Evolutionary conservation across 805 yeast genomes (phyloP), one percentile per base, ranked within the genome.

Genomic region (Isabelozyma rhagii): DNA sequence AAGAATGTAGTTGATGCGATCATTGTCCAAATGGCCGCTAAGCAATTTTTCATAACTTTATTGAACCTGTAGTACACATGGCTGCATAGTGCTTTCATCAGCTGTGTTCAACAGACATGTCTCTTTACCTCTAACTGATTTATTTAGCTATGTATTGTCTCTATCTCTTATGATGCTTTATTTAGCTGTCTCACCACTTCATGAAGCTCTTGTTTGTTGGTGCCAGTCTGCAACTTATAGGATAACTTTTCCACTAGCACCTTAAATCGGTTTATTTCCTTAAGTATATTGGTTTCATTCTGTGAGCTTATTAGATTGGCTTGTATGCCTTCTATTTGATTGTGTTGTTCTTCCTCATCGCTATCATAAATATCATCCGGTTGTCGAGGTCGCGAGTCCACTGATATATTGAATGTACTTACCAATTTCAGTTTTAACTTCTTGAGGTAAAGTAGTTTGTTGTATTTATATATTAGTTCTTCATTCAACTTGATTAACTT

Each of bases 371-470:
- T 27, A 11, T 46, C 55, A 41, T 39, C 44, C 10, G 39, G 47
- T 15, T n/a, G 17, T 39, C 14, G 18, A 39, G 15, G 9, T 7
- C 28, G 31, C 9, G 41, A 10, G 8, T 21, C 25, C 25, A 44
- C 8, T 15, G 25, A 8, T 21, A 50, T 17, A 17, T 28, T 17
- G 27, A 47, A 27, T 9, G 42, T 44, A 25, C 17, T n/a, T 43
- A 42, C 8, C 41, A 59, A 15, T 29, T 57, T 51, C n/a, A 25
- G 25, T 15, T 41, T 48, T 42, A 65, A 47, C 8, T 34, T 27
- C 25, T 49, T 40, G 34, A 73, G 51, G 44, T 70, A 73, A 40
- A 53, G 57, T 28, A 63, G 48, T 53, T 73, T 73, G 28, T 65
- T 62, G 39, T 51, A 49, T 46, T 68, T 62, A 51, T 69, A 69